phyloP scores from a whole-genome alignment of 1,284 basidiomycete genomes.

The Cutaneotrichosporon mucoides region DNA sequence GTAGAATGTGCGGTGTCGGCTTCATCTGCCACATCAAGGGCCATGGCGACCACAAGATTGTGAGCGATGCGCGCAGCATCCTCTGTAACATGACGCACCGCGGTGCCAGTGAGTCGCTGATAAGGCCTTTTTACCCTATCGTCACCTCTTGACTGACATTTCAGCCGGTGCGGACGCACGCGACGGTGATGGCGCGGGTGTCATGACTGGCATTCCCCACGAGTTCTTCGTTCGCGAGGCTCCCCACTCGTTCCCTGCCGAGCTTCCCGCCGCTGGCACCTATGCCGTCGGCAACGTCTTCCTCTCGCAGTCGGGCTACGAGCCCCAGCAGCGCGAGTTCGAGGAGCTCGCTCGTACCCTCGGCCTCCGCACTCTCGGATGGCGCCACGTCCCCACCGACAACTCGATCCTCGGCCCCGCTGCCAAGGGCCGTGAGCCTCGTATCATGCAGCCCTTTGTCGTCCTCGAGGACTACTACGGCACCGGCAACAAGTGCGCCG shows the following conservation, averaged over 20 bases:
- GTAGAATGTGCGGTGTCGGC: conserved; percentile 72
- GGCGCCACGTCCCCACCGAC: conserved; percentile 95
- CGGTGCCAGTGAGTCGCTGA: conserved; percentile 64
- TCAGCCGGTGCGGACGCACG: conserved; percentile 86
- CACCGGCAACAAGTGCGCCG: conserved; percentile 63
- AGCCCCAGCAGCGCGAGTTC: conserved; percentile 75
- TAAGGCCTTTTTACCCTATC: background rate
- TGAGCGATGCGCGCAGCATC: conserved; percentile 90
- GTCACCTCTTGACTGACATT: too few species aligned
- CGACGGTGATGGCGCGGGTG: conserved; percentile 96
- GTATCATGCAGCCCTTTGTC: conserved; percentile 92
- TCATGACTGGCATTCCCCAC: conserved; percentile 97
- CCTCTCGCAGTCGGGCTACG: conserved; percentile 82
- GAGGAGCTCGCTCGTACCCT: conserved; percentile 73
- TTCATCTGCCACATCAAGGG: conserved; percentile 99
- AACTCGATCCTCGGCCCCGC: conserved; percentile 94
- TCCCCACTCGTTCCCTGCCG: conserved; percentile 76
- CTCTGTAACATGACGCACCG: conserved; percentile 99
- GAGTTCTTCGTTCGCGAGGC: conserved; percentile 88
- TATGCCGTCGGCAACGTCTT: conserved; percentile 98
- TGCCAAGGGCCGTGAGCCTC: conserved; percentile 91
- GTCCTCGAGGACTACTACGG: conserved; percentile 87
- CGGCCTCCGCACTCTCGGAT: conserved; percentile 87
- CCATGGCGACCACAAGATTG: conserved; percentile 89
- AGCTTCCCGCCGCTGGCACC: conserved; percentile 80